Base-by-base conservation (phyloP, 176 grass and related monocot species). In the Ensete glaucum region DNA sequence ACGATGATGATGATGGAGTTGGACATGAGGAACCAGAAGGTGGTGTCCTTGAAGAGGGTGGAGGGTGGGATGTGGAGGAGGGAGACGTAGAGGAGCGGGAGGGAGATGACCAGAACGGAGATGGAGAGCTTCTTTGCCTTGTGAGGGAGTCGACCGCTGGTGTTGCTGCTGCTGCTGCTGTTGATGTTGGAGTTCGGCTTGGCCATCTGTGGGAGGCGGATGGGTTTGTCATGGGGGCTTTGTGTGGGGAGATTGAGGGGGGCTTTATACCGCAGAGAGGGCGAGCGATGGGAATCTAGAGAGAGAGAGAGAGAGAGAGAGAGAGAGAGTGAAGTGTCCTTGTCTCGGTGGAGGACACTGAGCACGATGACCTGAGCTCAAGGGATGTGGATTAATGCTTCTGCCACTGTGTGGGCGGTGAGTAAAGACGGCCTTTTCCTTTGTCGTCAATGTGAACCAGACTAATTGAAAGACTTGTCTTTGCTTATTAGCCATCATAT, bases 11-110 rank as follows among this genome's bases (percentile, higher is more conserved):
- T 98, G 83, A 98, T 88, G 83, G 88, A 91, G 78, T 98, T 98
- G 53, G 86, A 98, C 86, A 94, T 93, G 84, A 98, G 88, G 84
- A 98, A 98, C 95, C 95, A 98, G 85, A 98, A 98, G 88, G 78
- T 87, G 86, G 95, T 98, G 86, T 98, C 95, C 22, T 84, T 62
- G 86, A 94, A 71, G 75, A 98, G 90, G 2, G 86, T 71, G 51
- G 82, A 81, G 1, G 88, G 95, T 34, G 95, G 90, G 69, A 87
- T 71, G 80, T 72, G 90, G 88, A 91, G 95, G 83, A 94, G 84
- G 75, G 95, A 91, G 67, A 87, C 90, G 72, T 98, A 98, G 80
- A 98, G 82, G 56, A 98, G 49, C 12, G 90, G 95, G 56, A 98
- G 72, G 63, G 82, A 83, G 76, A 91, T 82, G 29, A 98, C 88